Evolutionary conservation across 2,329 filamentous ascomycete genomes (phyloP).

Genomic region (Keithomyces neogunnii): DNA sequence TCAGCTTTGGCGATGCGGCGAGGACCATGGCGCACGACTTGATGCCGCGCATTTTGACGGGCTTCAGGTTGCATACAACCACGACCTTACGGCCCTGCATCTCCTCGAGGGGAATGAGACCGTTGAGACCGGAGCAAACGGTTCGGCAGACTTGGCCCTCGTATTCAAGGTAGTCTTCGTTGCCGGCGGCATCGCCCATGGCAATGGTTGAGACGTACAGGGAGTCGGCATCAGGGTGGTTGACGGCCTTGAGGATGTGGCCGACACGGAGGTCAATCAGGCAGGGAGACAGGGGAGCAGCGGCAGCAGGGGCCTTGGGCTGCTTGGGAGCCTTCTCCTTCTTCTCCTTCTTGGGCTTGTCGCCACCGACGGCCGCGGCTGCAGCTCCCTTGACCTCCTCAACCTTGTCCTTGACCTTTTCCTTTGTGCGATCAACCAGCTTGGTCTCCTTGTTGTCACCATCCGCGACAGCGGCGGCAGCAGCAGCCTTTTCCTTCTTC

Average conservation of each 20-base stretch:
- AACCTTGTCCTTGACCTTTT: constrained; percentile 46
- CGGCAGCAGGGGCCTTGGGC: constrained; percentile 55
- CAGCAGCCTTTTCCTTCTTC: constrained; percentile 89
- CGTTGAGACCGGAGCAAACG: constrained; percentile 94
- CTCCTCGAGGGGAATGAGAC: constrained; percentile 82
- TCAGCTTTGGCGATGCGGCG: constrained; percentile 76
- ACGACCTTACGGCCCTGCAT: constrained; percentile 97
- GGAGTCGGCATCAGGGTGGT: constrained; percentile 94
- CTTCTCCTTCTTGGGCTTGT: constrained; percentile 71
- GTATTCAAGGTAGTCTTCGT: constrained; percentile 76
- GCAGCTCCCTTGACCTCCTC: constrained; percentile 37
- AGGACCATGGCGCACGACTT: constrained; percentile 82
- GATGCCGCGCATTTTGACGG: constrained; percentile 94
- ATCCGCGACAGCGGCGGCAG: constrained; percentile 49
- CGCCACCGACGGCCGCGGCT: constrained; percentile 22
- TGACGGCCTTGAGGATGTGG: constrained; percentile 91
- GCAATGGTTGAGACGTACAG: constrained; percentile 94
- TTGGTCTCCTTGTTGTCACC: constrained; percentile 26
- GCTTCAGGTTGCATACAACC: constrained; percentile 95
- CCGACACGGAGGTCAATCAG: constrained; percentile 94
- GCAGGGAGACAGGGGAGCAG: constrained; percentile 70
- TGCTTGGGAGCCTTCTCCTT: constrained; percentile 80
- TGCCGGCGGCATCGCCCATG: constrained; percentile 79
- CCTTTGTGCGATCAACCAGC: constrained; percentile 54
- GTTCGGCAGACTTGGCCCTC: constrained; percentile 89